These are phyloP conservation scores for Venturia asperata DNA, from an alignment of 2,329 filamentous ascomycete genomes.

Conservation along the genomic window DNA sequence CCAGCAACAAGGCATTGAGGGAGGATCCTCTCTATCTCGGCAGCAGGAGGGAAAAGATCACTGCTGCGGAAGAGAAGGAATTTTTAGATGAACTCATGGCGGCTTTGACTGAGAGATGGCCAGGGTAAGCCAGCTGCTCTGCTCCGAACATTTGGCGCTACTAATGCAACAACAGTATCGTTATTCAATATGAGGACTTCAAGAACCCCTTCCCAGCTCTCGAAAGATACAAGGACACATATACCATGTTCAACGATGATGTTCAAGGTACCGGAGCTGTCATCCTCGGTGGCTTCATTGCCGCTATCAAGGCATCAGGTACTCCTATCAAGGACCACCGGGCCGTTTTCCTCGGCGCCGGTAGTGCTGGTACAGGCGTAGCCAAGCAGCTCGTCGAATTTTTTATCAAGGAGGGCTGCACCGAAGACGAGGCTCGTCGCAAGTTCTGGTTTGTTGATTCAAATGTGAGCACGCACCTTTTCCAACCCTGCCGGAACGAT, in stretches of 20 bases:
- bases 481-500: neutral
- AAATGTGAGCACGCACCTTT: conserved; percentile 41
- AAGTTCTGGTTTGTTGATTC: conserved; percentile 99
- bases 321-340: conserved; percentile 84
- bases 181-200: conserved; percentile 95
- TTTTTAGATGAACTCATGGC: conserved; percentile 98
- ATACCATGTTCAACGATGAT: conserved; percentile 98
- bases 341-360: conserved; percentile 92
- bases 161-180: conserved; percentile 46
- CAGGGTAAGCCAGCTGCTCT: conserved; percentile 43
- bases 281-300: conserved; percentile 75
- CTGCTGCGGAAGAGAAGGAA: conserved; percentile 70
- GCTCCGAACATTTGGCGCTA: neutral
- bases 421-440: conserved; percentile 75
- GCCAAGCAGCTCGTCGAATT: conserved; percentile 97
- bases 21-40: conserved; percentile 89
- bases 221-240: conserved; percentile 76
- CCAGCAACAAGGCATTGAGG: conserved; percentile 55
- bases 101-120: conserved; percentile 71
- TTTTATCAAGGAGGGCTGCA: conserved; percentile 86
- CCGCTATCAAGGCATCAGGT: conserved; percentile 72
- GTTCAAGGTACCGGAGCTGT: conserved; percentile 97
- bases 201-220: conserved; percentile 95
- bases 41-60: conserved; percentile 73
- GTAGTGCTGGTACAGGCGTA: conserved; percentile 91